These are phyloP conservation scores for Ammopiptanthus mongolicus DNA, from an alignment of 306 rosid genomes.

Conservation along the genomic window DNA sequence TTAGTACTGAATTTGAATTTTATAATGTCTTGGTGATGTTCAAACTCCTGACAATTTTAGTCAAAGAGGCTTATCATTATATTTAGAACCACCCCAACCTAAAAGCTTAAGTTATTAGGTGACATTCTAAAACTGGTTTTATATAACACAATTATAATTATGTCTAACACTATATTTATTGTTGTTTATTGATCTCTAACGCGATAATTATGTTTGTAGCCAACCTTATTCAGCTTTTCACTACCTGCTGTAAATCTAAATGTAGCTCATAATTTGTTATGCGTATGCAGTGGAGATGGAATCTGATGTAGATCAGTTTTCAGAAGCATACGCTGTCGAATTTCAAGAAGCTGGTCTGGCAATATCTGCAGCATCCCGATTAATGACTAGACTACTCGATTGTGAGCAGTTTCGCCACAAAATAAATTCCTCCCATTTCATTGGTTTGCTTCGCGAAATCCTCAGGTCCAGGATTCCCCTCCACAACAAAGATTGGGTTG, in stretches of 20 bases:
- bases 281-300: conserved; percentile 34
- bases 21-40: too few species aligned
- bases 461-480: conserved; percentile 66
- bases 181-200: background rate
- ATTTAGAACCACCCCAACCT: background rate
- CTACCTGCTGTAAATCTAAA: background rate
- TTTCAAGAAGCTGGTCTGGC: conserved; percentile 88
- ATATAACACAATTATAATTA: background rate
- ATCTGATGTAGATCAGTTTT: conserved; percentile 47
- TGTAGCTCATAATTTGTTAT: background rate
- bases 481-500: conserved; percentile 71
- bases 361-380: conserved; percentile 78
- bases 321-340: conserved; percentile 55
- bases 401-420: conserved; percentile 36
- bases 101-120: background rate
- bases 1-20: too few species aligned
- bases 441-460: conserved; percentile 49
- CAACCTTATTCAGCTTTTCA: background rate
- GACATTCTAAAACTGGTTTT: background rate
- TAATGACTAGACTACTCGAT: conserved; percentile 61
- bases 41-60: too few species aligned
- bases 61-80: too few species aligned
- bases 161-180: background rate
- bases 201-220: background rate
- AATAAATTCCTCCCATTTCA: conserved; percentile 47